Conservation (phyloP, 2,329 filamentous ascomycete genomes). For the Sclerotinia glacialis region DNA sequence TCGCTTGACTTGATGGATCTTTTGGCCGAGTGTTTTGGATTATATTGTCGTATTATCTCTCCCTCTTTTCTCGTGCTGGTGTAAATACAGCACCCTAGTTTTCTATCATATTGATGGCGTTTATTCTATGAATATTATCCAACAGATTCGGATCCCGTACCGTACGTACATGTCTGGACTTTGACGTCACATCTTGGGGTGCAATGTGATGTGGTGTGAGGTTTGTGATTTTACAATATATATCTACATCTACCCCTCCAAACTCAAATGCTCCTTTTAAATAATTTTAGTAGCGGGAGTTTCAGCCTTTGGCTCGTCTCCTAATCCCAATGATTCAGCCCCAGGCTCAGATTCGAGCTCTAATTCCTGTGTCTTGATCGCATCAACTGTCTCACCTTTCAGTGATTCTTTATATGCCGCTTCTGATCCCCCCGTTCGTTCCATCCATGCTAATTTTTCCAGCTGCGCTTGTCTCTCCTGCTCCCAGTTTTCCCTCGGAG, state of each 20-base stretch:
- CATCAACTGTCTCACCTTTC: background rate
- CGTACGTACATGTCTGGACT: background rate
- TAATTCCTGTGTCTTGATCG: background rate
- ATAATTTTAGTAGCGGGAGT: background rate
- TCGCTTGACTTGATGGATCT: no score
- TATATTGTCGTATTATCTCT: no score
- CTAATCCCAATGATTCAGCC: background rate
- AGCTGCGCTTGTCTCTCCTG: background rate
- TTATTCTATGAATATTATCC: no score
- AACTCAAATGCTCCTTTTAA: background rate
- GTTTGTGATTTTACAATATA: conserved; percentile 15
- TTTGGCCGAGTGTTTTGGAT: no score
- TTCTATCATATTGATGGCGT: no score
- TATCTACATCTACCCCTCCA: background rate
- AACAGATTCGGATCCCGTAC: no score
- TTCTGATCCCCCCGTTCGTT: background rate
- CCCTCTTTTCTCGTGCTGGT: no score
- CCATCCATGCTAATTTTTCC: conserved; percentile 14
- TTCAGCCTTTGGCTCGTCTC: background rate
- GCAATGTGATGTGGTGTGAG: background rate
- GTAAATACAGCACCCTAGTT: no score
- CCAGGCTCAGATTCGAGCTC: background rate
- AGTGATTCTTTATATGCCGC: background rate
- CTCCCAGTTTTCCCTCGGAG: background rate
- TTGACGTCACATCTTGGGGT: background rate